Conservation (phyloP, 305 asterid genomes). For the Salvia sclarea region DNA sequence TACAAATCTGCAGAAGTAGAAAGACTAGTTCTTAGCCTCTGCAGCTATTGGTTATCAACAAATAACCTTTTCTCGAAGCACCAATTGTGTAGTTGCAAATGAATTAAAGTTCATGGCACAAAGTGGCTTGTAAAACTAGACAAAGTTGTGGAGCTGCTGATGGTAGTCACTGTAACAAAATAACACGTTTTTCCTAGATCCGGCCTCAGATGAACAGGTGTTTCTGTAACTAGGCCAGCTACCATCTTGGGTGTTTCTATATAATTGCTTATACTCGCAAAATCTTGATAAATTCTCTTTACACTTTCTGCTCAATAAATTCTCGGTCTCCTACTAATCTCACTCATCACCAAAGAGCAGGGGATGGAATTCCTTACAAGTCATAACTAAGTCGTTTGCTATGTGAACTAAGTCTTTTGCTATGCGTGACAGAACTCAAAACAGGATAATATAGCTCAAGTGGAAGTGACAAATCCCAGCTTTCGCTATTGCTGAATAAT, state of each 20-base stretch:
- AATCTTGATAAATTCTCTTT: background rate
- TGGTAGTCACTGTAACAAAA: background rate
- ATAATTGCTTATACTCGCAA: background rate
- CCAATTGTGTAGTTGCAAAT: background rate
- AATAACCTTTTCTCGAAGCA: background rate
- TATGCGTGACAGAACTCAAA: background rate
- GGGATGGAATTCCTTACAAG: background rate
- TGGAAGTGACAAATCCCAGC: background rate
- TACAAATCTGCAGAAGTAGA: constrained; percentile 60
- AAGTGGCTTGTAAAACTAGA: background rate
- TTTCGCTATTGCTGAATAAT: background rate
- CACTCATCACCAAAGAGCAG: too few relatives aligned
- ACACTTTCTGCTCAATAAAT: too few relatives aligned
- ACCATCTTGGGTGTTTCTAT: background rate
- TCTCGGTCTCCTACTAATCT: too few relatives aligned
- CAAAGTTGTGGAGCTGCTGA: background rate
- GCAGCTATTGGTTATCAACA: constrained; percentile 2
- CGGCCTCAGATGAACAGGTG: too few relatives aligned
- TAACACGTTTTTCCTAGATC: background rate
- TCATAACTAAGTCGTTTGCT: background rate
- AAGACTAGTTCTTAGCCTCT: constrained; percentile 16
- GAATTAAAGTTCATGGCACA: background rate
- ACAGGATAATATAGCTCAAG: background rate
- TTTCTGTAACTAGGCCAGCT: background rate
- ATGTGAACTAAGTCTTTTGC: background rate